These are phyloP conservation scores for Xerocomus brunneocitrinus DNA, from an alignment of 768 basidiomycete species.

Conservation along the genomic window DNA sequence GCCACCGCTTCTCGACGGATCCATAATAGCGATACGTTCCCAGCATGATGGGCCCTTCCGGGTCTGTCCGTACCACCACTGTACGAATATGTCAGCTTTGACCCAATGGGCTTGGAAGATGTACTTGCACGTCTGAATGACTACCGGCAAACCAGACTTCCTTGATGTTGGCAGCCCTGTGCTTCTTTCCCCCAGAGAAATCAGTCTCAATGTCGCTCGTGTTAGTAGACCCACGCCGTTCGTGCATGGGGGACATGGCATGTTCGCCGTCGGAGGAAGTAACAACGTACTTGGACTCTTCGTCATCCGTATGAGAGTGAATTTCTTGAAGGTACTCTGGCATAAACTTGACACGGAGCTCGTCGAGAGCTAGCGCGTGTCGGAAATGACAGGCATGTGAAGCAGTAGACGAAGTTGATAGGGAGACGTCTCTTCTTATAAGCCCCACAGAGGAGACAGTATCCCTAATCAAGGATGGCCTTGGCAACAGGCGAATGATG, in stretches of 20 bases:
- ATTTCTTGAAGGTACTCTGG: conserved; percentile 33
- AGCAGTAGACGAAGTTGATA: conserved; percentile 56
- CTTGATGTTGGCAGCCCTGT: conserved; percentile 29
- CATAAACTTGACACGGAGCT: conserved; percentile 56
- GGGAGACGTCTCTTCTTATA: conserved; percentile 38
- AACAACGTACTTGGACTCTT: conserved; percentile 3
- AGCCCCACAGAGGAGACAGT: conserved; percentile 63
- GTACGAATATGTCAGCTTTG: neutral
- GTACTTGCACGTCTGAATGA: conserved; percentile 33
- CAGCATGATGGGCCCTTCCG: conserved; percentile 15
- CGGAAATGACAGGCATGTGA: conserved; percentile 54
- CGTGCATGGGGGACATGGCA: neutral
- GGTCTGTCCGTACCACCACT: conserved; percentile 24
- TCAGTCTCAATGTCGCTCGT: neutral
- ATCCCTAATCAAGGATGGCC: conserved; percentile 41
- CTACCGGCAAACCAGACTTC: conserved; percentile 66
- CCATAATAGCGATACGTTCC: conserved; percentile 28
- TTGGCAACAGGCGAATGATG: neutral
- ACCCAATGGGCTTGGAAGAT: rapidly evolving
- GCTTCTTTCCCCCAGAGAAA: neutral
- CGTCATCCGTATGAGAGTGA: conserved; percentile 15
- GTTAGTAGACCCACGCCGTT: neutral
- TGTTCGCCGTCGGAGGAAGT: neutral
- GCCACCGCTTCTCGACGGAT: conserved; percentile 30
- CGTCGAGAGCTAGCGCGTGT: conserved; percentile 61